Percentiles rank a stretch among this genome's conserved stretches.
Conservation (phyloP, 2,329 filamentous ascomycete species). For the Rhynchosporium agropyri region DNA sequence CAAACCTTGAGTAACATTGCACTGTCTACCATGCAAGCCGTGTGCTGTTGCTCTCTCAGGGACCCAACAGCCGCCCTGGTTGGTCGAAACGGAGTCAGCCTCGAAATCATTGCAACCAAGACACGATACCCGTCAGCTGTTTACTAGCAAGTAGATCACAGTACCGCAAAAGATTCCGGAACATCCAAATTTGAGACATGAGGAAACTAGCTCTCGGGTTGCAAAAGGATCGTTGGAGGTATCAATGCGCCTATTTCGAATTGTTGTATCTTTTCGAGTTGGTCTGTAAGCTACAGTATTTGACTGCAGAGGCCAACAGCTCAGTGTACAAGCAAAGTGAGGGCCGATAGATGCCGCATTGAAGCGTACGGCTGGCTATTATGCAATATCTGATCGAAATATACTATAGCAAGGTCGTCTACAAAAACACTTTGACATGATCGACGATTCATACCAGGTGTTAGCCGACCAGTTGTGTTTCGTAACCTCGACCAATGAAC, state of each 20-base stretch:
- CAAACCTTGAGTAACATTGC: conserved; percentile 6
- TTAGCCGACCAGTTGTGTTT: background rate
- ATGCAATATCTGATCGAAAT: background rate
- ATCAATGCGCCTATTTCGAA: conserved; percentile 1
- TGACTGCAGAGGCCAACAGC: background rate
- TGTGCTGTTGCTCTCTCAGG: background rate
- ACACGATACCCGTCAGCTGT: background rate
- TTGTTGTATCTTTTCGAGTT: background rate
- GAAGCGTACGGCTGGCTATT: background rate
- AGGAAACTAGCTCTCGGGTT: background rate
- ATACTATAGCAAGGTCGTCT: background rate
- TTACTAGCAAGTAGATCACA: background rate
- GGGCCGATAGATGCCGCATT: background rate
- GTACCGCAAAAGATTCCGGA: background rate
- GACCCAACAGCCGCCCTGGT: background rate
- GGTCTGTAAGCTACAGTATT: background rate
- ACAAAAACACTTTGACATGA: background rate
- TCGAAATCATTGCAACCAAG: background rate
- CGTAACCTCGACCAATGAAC: conserved; percentile 13
- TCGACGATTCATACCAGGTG: background rate
- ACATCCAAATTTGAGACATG: background rate
- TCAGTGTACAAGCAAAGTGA: background rate
- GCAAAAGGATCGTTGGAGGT: background rate
- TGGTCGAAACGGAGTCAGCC: background rate
- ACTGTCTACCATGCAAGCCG: conserved; percentile 16